Percentiles rank a stretch among this genome's conserved stretches.
These are phyloP conservation scores for Lumnitzera littorea DNA, from an alignment of 345 rosid genomes.

Conservation along the genomic window DNA sequence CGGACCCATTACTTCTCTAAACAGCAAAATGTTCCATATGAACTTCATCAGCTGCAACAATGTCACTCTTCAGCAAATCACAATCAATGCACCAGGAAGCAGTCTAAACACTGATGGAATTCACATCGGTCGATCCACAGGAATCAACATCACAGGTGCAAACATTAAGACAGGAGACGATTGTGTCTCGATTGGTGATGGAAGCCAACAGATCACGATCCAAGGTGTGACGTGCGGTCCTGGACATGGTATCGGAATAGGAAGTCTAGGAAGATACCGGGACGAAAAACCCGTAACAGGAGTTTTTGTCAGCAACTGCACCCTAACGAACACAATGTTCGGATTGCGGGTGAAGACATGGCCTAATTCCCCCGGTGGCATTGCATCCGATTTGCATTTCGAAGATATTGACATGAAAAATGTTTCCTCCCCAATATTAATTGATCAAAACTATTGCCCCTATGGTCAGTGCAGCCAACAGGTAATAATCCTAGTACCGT, in stretches of 20 bases:
- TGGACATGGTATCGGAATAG: slow-evolving; percentile 60
- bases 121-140: slow-evolving; percentile 38
- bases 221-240: slow-evolving; percentile 44
- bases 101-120: slow-evolving; percentile 63
- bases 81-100: slow-evolving; percentile 25
- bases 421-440: slow-evolving; percentile 24
- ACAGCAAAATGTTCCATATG: slow-evolving; percentile 49
- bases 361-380: slow-evolving; percentile 24
- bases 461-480: slow-evolving; percentile 14
- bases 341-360: slow-evolving; percentile 54
- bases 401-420: slow-evolving; percentile 23
- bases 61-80: slow-evolving; percentile 23
- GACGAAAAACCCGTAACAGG: slow-evolving; percentile 32
- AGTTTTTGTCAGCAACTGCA: slow-evolving; percentile 22
- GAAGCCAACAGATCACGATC: slow-evolving; percentile 20
- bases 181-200: slow-evolving; percentile 47
- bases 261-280: slow-evolving; percentile 39
- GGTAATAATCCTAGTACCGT: slow-evolving; percentile 4
- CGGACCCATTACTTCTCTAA: slow-evolving; percentile 18
- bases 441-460: slow-evolving; percentile 37
- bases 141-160: slow-evolving; percentile 19
- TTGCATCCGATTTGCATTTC: slow-evolving; percentile 24
- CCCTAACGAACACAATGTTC: slow-evolving; percentile 19
- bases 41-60: slow-evolving; percentile 32
- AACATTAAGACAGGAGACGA: slow-evolving; percentile 54